Evolutionary conservation across 2,329 filamentous ascomycete genomes (phyloP).

Genomic region (Xylaria sp.): DNA sequence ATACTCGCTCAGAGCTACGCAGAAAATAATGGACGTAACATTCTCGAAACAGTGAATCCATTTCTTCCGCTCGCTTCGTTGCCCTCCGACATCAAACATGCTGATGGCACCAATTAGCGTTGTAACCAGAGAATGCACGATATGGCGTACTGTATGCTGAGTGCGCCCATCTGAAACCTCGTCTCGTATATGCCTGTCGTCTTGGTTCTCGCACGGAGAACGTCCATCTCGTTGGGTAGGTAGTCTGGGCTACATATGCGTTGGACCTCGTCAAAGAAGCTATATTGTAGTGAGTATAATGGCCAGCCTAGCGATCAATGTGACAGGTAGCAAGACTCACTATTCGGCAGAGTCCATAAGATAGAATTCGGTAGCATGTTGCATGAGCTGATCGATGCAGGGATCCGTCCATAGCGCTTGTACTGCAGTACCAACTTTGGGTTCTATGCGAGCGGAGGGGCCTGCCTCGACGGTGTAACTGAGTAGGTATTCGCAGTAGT

Average conservation of each 20-base stretch:
- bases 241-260: slow-evolving; percentile 88
- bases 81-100: slow-evolving; percentile 99
- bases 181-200: slow-evolving; percentile 99
- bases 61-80: slow-evolving; percentile 97
- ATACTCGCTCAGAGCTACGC: slow-evolving; percentile 96
- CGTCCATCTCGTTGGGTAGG: slow-evolving; percentile 92
- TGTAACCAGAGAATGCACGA: neutral
- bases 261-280: slow-evolving; percentile 94
- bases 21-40: slow-evolving; percentile 99
- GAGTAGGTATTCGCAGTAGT: slow-evolving; percentile 81
- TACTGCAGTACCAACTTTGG: slow-evolving; percentile 83
- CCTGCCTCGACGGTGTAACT: slow-evolving; percentile 92
- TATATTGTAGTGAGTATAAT: slow-evolving; percentile 55
- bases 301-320: neutral
- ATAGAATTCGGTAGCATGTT: slow-evolving; percentile 97
- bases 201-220: slow-evolving; percentile 94
- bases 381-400: slow-evolving; percentile 82
- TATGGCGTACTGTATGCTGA: slow-evolving; percentile 91
- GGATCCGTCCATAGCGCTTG: slow-evolving; percentile 91
- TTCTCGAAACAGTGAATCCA: slow-evolving; percentile 99
- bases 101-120: slow-evolving; percentile 59
- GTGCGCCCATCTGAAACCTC: slow-evolving; percentile 96
- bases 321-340: slow-evolving; percentile 57
- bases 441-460: slow-evolving; percentile 84
- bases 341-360: slow-evolving; percentile 99